A percentile compares a stretch with the other conserved stretches of the same genome.
These are phyloP conservation scores for Stachybotrys elegans DNA, from an alignment of 2,329 filamentous ascomycete genomes.

Conservation along the genomic window DNA sequence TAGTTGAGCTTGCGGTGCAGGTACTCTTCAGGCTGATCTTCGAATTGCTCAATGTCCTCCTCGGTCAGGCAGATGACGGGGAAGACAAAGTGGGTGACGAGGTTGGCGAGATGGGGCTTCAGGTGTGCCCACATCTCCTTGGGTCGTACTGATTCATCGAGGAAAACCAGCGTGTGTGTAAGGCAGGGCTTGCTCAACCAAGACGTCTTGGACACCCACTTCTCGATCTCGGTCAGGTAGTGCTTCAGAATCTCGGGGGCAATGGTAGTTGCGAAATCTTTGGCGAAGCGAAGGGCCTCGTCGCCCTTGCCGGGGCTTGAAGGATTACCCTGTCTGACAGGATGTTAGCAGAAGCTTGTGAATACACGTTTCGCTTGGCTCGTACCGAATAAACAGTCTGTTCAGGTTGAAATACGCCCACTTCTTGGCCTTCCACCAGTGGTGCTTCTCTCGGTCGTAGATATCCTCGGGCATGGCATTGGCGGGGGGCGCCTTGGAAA, in stretches of 20 bases:
- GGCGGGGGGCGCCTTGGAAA: constrained; percentile 77
- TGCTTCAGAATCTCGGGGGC: constrained; percentile 95
- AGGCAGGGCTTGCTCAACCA: constrained; percentile 95
- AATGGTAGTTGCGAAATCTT: constrained; percentile 84
- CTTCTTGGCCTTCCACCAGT: constrained; percentile 99
- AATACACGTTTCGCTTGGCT: not conserved
- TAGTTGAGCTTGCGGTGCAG: constrained; percentile 96
- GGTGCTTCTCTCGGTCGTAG: constrained; percentile 84
- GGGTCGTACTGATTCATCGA: constrained; percentile 95
- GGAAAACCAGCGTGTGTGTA: constrained; percentile 88
- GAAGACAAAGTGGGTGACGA: constrained; percentile 93
- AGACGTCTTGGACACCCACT: constrained; percentile 89
- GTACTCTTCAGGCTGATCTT: constrained; percentile 93
- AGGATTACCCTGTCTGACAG: constrained; percentile 79
- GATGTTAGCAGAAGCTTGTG: constrained; percentile 2
- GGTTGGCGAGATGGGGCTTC: constrained; percentile 86
- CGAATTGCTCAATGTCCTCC: constrained; percentile 90
- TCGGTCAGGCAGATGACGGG: constrained; percentile 88
- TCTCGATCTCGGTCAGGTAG: constrained; percentile 91
- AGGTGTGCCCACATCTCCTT: constrained; percentile 96
- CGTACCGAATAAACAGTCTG: constrained; percentile 83
- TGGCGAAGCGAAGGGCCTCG: constrained; percentile 77
- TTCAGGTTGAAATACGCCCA: constrained; percentile 99
- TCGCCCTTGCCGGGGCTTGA: constrained; percentile 67
- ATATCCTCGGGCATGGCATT: constrained; percentile 77